These are phyloP conservation scores for Penicillium sp. DNA, from an alignment of 2,329 filamentous ascomycete species.

Conservation along the genomic window DNA sequence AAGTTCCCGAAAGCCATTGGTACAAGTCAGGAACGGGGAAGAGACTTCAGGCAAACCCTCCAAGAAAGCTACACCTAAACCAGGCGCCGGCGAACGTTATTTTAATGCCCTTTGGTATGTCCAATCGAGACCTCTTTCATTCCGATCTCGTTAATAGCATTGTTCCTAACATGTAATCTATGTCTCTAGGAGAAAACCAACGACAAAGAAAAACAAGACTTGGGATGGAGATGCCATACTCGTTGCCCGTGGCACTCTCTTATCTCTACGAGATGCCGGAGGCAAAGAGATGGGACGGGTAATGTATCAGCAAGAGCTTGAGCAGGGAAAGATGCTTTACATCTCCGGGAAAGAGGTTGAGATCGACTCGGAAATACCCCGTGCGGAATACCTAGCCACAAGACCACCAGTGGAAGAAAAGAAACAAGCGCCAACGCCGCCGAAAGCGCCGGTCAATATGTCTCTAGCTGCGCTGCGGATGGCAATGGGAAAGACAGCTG, in stretches of 20 bases:
- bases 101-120: slow-evolving; percentile 50
- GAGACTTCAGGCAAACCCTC: slow-evolving; percentile 6
- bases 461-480: slow-evolving; percentile 17
- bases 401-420: slow-evolving; percentile 24
- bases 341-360: slow-evolving; percentile 68
- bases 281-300: slow-evolving; percentile 63
- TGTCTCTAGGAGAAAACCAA: slow-evolving; percentile 60
- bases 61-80: neutral
- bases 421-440: slow-evolving; percentile 20
- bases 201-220: slow-evolving; percentile 71
- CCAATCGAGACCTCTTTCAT: neutral
- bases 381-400: slow-evolving; percentile 54
- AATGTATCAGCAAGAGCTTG: slow-evolving; percentile 55
- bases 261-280: slow-evolving; percentile 59
- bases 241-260: slow-evolving; percentile 56
- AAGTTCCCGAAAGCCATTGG: slow-evolving; percentile 30
- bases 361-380: slow-evolving; percentile 61
- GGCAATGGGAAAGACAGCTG: slow-evolving; percentile 5
- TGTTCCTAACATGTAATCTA: neutral
- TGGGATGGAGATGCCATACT: slow-evolving; percentile 73
- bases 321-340: slow-evolving; percentile 60
- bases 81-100: slow-evolving; percentile 34
- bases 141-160: neutral
- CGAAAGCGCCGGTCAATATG: slow-evolving; percentile 19
- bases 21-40: slow-evolving; percentile 30